Evolutionary conservation across 2,329 filamentous ascomycete species (phyloP), one percentile per base, ranked within the genome.

Genomic region (Cyclaneusma minus): DNA sequence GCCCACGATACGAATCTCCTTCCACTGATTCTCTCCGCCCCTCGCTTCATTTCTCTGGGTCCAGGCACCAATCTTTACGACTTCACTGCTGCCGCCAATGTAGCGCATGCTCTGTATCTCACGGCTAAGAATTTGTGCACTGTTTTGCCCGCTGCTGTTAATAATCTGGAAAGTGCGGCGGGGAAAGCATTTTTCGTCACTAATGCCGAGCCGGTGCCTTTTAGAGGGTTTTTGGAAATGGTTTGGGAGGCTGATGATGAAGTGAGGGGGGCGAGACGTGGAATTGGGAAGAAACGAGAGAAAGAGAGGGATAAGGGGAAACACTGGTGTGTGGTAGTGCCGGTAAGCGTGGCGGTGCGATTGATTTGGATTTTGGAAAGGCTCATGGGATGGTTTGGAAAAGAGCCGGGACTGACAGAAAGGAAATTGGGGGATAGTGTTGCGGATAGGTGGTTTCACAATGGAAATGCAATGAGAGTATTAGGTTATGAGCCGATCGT

Each of bases 381-480:
- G 4, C 45, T 55, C 9, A 44, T 56, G 33, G 52, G 49, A 13
- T 27, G 58, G 13, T 47, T 55, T 21, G 57, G 58, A 6, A 51
- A 57, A 34, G 54, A 50, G 21, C 56, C 56, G n/a, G 52, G 52
- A 23, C 36, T 62, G 33, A 58, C 54, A 7, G 44, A 50, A 22
- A 49, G 54, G 30, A 48, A 45, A 12, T 52, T 60, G 31, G 50
- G 54, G 19, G 60, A 57, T 38, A 57, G 56, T 25, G 57, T 51
- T 36, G 59, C 60, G 51, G 52, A 55, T 21, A 51, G 58, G 19
- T 62, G 54, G 38, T 62, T 52, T 33, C 56, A 50, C 16, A 53
- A 53, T 29, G 49, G 55, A 12, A 60, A 60, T 39, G 54, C 58
- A 13, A 60, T 55, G 45, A 36, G 35, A 25, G 45, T 55, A 25